Evolutionary conservation across 2,329 filamentous ascomycete species (phyloP), one percentile per base, ranked within the genome.

Genomic region (Aureobasidium sp.): DNA sequence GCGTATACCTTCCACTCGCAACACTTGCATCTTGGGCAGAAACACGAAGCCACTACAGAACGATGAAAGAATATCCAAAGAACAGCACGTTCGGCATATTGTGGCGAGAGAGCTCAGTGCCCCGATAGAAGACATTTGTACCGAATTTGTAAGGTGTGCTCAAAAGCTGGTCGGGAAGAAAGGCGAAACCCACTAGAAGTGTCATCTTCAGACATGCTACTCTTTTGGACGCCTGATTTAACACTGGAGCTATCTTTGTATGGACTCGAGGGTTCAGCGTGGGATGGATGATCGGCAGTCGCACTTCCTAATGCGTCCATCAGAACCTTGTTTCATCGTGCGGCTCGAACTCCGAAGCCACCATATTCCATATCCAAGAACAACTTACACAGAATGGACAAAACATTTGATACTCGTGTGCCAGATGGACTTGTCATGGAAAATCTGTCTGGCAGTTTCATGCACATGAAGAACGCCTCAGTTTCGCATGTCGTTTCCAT

Each of bases 1-100:
- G 68, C 81, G 93, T 49, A 97, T 99, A 65, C 94, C 94, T 0
- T 95, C 90, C 72, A 97, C 93, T 42, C 81, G 94, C 64, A 97
- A 97, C 73, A 85, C 87, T 19, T 90, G 87, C 0, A 78, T 99
- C 33, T 71, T 97, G 44, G 92, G 92, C 42, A 62, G 60, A 24
- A 57, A 37, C 22, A 27, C 19, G 3, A 31, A 40, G 31, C 5
- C 27, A 19, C 5, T 17, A 14, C 17, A 35, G 12, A 24, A 11
- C 6, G 12, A 17, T 12, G n/a, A 39, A 37, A 31, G 19, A 27
- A 31, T 12, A 2, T 58, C 40, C 7, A 64, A 50, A 44, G 29
- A 56, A 50, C 39, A 65, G 7, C 48, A 49, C 22, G 48, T 65
- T 17, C 52, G 52, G 14, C 33, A 52, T 3, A 40, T 66, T 47